phyloP scores from a whole-genome alignment of 441 rosid genomes.

The Erysimum cheiri region DNA sequence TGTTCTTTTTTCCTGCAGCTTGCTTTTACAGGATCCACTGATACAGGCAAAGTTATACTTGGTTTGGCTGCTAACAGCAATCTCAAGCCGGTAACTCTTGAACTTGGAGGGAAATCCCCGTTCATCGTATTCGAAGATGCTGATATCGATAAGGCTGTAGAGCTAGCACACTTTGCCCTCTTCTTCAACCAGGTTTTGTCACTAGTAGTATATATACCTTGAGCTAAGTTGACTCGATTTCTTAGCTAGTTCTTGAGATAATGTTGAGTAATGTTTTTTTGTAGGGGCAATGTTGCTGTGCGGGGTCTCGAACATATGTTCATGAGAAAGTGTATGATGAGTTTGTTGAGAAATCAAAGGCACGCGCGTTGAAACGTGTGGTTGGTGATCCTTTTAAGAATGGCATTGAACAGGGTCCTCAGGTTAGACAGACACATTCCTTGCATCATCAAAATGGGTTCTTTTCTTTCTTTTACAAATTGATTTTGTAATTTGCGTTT shows the following conservation, averaged over 20 bases:
- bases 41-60: constrained; percentile 67
- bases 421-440: constrained; percentile 51
- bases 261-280: constrained; percentile 12
- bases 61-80: constrained; percentile 84
- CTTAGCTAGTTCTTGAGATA: constrained; percentile 15
- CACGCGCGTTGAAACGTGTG: constrained; percentile 67
- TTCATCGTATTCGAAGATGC: constrained; percentile 83
- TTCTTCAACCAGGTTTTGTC: constrained; percentile 81
- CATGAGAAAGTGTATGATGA: constrained; percentile 85
- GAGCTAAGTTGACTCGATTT: neutral
- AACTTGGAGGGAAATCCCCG: constrained; percentile 94
- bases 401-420: constrained; percentile 91
- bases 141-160: constrained; percentile 71
- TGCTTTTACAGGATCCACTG: constrained; percentile 85
- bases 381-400: constrained; percentile 91
- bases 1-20: constrained; percentile 46
- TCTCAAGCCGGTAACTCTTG: constrained; percentile 78
- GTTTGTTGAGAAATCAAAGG: constrained; percentile 81
- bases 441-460: neutral
- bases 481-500: neutral
- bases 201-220: neutral
- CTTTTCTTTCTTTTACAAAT: neutral
- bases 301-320: constrained; percentile 84
- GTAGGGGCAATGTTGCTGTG: constrained; percentile 93
- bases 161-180: constrained; percentile 80